Evolutionary conservation across 2,329 filamentous ascomycete genomes (phyloP).

Genomic region (Diaporthe citriasiana): DNA sequence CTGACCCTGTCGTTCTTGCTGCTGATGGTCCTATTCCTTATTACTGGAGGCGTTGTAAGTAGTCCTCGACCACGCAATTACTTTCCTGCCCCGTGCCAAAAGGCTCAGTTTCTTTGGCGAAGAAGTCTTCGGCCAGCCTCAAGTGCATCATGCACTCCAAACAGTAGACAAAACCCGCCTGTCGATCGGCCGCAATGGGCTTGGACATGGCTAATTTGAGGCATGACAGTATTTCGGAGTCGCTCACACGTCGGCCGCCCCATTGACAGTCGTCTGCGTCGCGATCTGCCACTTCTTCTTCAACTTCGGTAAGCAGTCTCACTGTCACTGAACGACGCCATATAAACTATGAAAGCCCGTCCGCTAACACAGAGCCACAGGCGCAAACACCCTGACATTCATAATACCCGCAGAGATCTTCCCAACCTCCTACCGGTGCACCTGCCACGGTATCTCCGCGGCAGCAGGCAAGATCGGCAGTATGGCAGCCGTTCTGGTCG

Average conservation of each 20-base stretch:
- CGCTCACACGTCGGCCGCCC: conserved; percentile 56
- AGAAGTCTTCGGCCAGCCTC: background rate
- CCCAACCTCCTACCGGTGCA: conserved; percentile 73
- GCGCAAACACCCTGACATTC: conserved; percentile 74
- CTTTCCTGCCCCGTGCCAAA: background rate
- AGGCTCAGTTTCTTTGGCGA: background rate
- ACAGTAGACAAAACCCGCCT: background rate
- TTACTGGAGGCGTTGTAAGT: conserved; percentile 57
- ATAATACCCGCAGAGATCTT: conserved; percentile 76
- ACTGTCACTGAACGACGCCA: background rate
- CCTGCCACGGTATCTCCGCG: conserved; percentile 73
- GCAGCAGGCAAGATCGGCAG: conserved; percentile 72
- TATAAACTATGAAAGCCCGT: background rate
- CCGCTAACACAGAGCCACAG: conserved; percentile 47
- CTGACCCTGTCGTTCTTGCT: conserved; percentile 64
- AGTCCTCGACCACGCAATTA: conserved; percentile 34
- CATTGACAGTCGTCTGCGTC: conserved; percentile 64
- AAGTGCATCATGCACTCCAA: background rate
- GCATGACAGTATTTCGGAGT: conserved; percentile 59
- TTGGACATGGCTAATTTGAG: background rate
- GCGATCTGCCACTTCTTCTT: conserved; percentile 68
- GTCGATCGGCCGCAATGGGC: background rate
- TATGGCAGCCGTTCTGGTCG: conserved; percentile 64
- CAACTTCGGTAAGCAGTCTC: conserved; percentile 61
- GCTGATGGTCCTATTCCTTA: conserved; percentile 61